Evolutionary conservation across 768 basidiomycete genomes (phyloP), one percentile per base, ranked within the genome.

Genomic region (Serpula lacrymans): DNA sequence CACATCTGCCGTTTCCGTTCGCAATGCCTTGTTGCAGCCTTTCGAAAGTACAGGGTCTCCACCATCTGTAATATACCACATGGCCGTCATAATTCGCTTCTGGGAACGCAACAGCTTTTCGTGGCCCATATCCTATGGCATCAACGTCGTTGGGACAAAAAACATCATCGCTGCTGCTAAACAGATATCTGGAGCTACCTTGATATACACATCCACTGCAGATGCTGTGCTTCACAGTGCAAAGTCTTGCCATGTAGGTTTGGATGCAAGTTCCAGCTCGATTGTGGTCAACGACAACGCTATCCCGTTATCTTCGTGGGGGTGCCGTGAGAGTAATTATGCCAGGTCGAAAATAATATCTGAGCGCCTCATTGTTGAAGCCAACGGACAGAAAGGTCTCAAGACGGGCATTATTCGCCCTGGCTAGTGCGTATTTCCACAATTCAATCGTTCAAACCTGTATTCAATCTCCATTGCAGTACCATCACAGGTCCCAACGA

Each of bases 341-440:
- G 72, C 75, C 49, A 64, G 67, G 28, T 77, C 78, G 29, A 81
- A 81, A 54, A 67, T 69, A 8, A 50, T 67, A 39, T 78, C 76
- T 1, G 78, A 81, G 55, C 60, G 68, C 50, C 57, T 78, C 26
- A 74, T 81, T 5, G 55, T 75, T n/a, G 62, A 58, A 1, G 76
- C 78, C n/a, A 77, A 79, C 50, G 68, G 66, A 4, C 54, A 64
- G 37, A 62, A 62, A 4, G 67, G 67, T 7, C 55, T 81, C 9
- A 54, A 65, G 35, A 79, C 79, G 3, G 75, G 58, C 1, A 55
- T 60, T 17, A 36, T 67, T 27, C 57, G 62, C 12, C 65, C 65
- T 4, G 62, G 59, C 28, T 54, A 49, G 65, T 67, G 34, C 39
- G 60, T 51, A 8, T 9, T 7, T 23, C 8, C 24, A 26, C 16